Evolutionary conservation across 2,329 filamentous ascomycete species (phyloP), one percentile per base, ranked within the genome.

Genomic region (Nothomitra cinnamomea): DNA sequence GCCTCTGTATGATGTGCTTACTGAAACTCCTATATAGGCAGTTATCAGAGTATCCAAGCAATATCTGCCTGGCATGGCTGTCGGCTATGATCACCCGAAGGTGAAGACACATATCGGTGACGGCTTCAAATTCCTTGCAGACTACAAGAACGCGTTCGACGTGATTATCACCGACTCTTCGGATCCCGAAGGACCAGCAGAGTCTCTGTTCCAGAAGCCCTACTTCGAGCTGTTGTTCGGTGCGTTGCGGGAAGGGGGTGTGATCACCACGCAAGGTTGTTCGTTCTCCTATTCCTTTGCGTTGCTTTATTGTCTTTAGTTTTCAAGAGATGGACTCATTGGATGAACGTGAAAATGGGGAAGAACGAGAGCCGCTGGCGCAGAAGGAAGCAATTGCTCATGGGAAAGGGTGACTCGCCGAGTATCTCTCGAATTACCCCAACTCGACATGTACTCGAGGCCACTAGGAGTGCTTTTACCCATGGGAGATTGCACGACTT

Each of bases 201-300:
- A 96, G 80, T 83, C 79, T 64, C 79, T 98, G 60, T 98, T 98
- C 84, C 80, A 96, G 79, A 95, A 95, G 78, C 84, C 88, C 58
- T 98, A 98, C 80, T 98, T 96, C 72, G 78, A 95, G 78, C 82
- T 98, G 61, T 79, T 98, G 58, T 77, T 84, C 69, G 85, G 83
- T 65, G 92, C 92, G 63, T 82, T 96, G 63, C 82, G 86, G 61
- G 87, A 95, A 65, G 90, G 89, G 72, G 92, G 92, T 75, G 88
- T 98, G 67, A 96, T 98, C 74, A 90, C 88, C 72, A 98, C 92
- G 68, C 92, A 98, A 95, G 92, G 92, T 98, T 94, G 87, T 94
- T 88, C 79, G 87, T 87, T 77, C 81, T 83, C 82, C 78, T 80
- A 75, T 78, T 71, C 70, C 69, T 70, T 62, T 55, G 55, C 61